phyloP scores from a whole-genome alignment of 2,329 filamentous ascomycete species.

The Magnaporthales sp. region DNA sequence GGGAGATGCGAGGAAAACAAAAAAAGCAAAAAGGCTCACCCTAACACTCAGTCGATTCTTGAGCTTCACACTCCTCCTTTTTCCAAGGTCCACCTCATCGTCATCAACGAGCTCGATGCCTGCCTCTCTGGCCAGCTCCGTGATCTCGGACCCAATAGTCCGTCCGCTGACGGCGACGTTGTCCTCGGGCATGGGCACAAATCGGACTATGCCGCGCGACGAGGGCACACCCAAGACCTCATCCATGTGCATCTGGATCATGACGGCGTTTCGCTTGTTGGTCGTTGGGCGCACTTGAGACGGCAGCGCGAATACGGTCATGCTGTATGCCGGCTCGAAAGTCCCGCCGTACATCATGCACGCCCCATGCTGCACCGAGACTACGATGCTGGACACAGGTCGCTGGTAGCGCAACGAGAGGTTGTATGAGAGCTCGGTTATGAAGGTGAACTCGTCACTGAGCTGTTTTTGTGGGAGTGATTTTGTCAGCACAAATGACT shows the following conservation, averaged over 20 bases:
- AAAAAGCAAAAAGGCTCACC: conserved; percentile 15
- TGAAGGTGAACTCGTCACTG: conserved; percentile 65
- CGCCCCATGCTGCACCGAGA: conserved; percentile 66
- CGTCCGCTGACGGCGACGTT: conserved; percentile 62
- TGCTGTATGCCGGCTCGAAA: conserved; percentile 70
- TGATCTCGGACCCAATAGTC: conserved; percentile 61
- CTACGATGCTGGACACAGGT: conserved; percentile 63
- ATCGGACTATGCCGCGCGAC: conserved; percentile 64
- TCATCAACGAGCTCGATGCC: conserved; percentile 14
- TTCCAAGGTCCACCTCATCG: not conserved
- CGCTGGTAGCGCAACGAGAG: conserved; percentile 69
- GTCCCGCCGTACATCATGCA: conserved; percentile 68
- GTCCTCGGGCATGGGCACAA: conserved; percentile 60
- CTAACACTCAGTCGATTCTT: conserved; percentile 26
- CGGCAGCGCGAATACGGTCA: conserved; percentile 65
- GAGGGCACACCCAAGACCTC: conserved; percentile 59
- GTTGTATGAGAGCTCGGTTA: conserved; percentile 64
- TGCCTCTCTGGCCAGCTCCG: conserved; percentile 36
- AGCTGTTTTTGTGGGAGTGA: conserved; percentile 37
- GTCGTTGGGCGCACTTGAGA: conserved; percentile 60
- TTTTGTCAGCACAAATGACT: not conserved
- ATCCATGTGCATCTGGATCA: conserved; percentile 68
- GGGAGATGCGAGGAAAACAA: not conserved
- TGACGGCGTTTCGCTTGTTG: conserved; percentile 68
- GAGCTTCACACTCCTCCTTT: conserved; percentile 1